Conservation (phyloP, 83 land plant genomes). For the Diphasiastrum complanatum region DNA sequence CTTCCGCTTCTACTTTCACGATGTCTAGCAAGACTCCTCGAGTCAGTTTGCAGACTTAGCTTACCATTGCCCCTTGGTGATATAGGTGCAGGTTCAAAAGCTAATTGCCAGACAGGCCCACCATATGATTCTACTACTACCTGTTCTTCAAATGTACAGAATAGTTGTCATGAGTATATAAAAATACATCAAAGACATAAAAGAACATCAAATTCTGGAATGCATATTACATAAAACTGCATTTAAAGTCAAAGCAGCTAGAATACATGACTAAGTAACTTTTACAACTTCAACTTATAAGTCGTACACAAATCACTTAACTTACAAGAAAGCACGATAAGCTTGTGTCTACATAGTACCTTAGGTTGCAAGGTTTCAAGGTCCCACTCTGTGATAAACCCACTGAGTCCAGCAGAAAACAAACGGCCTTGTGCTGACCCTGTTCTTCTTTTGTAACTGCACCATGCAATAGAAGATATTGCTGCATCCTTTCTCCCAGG, state of each 20-base stretch:
- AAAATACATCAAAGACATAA: too few species aligned
- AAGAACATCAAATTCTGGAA: too few species aligned
- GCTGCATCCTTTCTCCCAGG: conserved; percentile 63
- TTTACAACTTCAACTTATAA: too few species aligned
- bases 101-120: conserved; percentile 91
- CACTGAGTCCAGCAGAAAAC: conserved; percentile 85
- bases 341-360: conserved; percentile 31
- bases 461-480: conserved; percentile 79
- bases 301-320: too few species aligned
- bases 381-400: conserved; percentile 97
- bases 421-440: conserved; percentile 44
- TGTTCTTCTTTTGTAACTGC: conserved; percentile 28
- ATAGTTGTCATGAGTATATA: too few species aligned
- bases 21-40: too few species aligned
- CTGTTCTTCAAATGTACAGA: too few species aligned
- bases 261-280: too few species aligned
- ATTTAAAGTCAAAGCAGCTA: too few species aligned
- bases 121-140: conserved; percentile 60
- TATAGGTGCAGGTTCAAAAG: conserved; percentile 41
- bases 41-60: too few species aligned
- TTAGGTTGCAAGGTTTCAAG: conserved; percentile 57
- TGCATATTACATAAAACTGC: too few species aligned
- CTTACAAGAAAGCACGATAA: conserved; percentile 2
- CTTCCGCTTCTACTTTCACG: neutral
- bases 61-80: neutral